Evolutionary conservation across 1,284 basidiomycete genomes (phyloP), one percentile per base, ranked within the genome.

Genomic region (Vanrija pseudolonga): DNA sequence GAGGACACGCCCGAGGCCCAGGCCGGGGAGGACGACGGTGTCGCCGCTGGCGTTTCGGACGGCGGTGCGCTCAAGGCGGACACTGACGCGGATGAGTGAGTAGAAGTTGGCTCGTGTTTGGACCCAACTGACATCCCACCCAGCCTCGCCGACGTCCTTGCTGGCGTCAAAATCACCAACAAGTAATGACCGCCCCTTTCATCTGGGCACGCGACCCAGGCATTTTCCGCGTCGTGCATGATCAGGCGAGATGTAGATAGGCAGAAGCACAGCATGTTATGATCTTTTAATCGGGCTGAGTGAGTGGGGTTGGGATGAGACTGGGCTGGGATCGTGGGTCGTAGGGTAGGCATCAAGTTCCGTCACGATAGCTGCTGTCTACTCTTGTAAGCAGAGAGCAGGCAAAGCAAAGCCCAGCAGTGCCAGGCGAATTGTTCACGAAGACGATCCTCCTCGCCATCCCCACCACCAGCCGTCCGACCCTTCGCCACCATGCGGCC

Each of bases 1-100:
- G 61, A 63, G 44, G 68, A 73, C 40, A 69, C 67, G 7, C 76
- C 75, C 41, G 73, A 79, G 53, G 74, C 78, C 45, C 64, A 72
- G 39, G 69, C 68, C 17, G 66, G 66, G 42, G 59, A 61, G 24
- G 64, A 59, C 48, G 59, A 63, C 28, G 68, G 69, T 36, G 71
- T 74, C 39, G 68, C 61, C 15, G 64, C 70, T 19, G 68, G 63
- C 14, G 60, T 50, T 18, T 63, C 62, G 12, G 69, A 55, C n/a
- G 61, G 56, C 17, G 62, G 61, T 22, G 60, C 59, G 38, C 48
- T 68, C 11, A 62, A 69, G 11, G 55, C 63, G 11, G 65, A 71
- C 53, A 67, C 68, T 57, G 67, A 67, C 24, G 59, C 66, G 11
- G 73, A 75, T 48, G 72, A 73, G 72, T 75, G 51, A 63, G 73